phyloP scores from a whole-genome alignment of 2,329 filamentous ascomycete species.

The Penicillium sp. region DNA sequence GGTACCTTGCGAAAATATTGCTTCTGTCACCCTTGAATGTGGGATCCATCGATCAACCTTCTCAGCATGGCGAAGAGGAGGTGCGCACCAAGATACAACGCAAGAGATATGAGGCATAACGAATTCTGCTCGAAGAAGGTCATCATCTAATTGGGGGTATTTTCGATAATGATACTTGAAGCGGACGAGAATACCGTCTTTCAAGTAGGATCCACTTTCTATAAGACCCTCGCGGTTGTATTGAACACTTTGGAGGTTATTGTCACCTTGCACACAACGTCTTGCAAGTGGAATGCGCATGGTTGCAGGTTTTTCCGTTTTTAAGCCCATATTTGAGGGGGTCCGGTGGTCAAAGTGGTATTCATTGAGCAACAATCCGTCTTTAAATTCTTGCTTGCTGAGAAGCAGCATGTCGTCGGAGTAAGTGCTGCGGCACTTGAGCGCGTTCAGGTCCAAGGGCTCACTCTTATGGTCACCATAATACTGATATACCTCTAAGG shows the following conservation, averaged over 20 bases:
- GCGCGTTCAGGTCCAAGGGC: conserved; percentile 42
- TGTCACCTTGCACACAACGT: conserved; percentile 49
- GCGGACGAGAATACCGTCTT: conserved; percentile 52
- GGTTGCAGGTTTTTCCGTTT: conserved; percentile 24
- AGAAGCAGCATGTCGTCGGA: conserved; percentile 48
- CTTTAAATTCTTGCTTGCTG: conserved; percentile 48
- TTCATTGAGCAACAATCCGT: conserved; percentile 45
- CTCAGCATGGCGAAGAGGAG: conserved; percentile 51
- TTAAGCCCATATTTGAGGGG: conserved; percentile 27
- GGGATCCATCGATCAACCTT: conserved; percentile 58
- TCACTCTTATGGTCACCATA: conserved; percentile 46
- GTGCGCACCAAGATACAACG: conserved; percentile 57
- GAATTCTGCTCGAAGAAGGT: conserved; percentile 58
- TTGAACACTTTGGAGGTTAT: conserved; percentile 49
- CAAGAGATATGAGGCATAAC: conserved; percentile 55
- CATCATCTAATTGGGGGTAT: conserved; percentile 55
- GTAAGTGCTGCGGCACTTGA: conserved; percentile 52
- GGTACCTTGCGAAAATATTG: conserved; percentile 53
- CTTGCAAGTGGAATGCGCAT: conserved; percentile 48
- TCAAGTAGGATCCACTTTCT: conserved; percentile 55
- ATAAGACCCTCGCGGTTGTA: conserved; percentile 57
- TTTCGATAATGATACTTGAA: conserved; percentile 59
- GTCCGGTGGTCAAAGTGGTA: conserved; percentile 51
- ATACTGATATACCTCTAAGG: conserved; percentile 44
- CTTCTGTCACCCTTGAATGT: conserved; percentile 55